These are phyloP conservation scores for Backusella psychrophila DNA, from an alignment of 192 early-diverging fungal species.

Conservation along the genomic window DNA sequence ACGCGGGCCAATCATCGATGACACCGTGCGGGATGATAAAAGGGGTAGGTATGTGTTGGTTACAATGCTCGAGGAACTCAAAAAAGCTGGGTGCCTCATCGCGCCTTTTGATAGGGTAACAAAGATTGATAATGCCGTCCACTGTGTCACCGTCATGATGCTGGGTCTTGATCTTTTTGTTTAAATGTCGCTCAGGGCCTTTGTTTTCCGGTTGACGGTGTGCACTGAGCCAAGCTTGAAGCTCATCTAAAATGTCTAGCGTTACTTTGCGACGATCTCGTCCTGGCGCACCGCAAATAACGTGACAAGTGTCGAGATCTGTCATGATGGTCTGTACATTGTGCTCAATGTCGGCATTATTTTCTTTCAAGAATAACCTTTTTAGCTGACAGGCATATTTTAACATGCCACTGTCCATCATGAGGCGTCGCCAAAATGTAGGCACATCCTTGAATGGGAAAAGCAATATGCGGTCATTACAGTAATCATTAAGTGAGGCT, in stretches of 20 bases:
- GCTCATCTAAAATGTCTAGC: conserved; percentile 16
- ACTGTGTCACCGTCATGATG: not conserved
- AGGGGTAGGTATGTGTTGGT: conserved; percentile 29
- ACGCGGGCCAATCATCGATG: conserved; percentile 69
- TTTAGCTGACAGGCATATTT: not conserved
- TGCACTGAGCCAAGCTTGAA: conserved; percentile 20
- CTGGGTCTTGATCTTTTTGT: conserved; percentile 2
- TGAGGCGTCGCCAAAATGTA: conserved; percentile 43
- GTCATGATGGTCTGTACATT: conserved; percentile 31
- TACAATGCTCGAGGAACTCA: conserved; percentile 17
- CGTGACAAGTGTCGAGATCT: conserved; percentile 49
- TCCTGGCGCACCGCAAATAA: conserved; percentile 57
- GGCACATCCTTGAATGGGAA: conserved; percentile 53
- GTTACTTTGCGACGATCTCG: conserved; percentile 14
- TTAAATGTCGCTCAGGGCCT: not conserved
- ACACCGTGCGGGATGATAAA: conserved; percentile 50
- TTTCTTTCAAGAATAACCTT: not conserved
- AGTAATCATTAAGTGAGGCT: not conserved
- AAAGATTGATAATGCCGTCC: not conserved
- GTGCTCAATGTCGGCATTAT: conserved; percentile 10
- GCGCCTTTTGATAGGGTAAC: conserved; percentile 8
- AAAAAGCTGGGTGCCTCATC: conserved; percentile 14
- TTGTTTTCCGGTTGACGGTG: not conserved
- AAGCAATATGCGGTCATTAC: conserved; percentile 34
- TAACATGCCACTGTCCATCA: conserved; percentile 49